Evolutionary conservation across 2,329 filamentous ascomycete genomes (phyloP), one percentile per base, ranked within the genome.

Genomic region (Colletotrichum simmondsii): DNA sequence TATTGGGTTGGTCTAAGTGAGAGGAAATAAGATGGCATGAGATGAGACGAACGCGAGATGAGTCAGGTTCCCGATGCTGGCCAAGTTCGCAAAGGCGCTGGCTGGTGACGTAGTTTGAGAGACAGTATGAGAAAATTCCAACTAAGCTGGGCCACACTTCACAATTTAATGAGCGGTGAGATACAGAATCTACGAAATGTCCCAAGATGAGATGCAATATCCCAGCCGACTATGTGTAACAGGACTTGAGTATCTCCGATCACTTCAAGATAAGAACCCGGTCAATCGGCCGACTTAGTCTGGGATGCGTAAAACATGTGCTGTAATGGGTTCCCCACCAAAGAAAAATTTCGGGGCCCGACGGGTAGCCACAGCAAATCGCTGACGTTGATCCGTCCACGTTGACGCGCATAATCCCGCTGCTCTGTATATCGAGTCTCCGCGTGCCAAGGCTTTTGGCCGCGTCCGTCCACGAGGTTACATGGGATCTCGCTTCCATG

Each of bases 21-120:
- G 12, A 24, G 11, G 4, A 3, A 56, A 5, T 68, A 49, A 58
- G 56, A 35, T 32, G 56, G 35, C 28, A 58, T 30, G 63, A 65
- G 66, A 72, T 65, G 66, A 72, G 71, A 73, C 26, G 71, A 73
- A 71, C 71, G 24, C 19, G 71, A 73, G 70, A 60, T 65, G 54
- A 70, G 54, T 70, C 56, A 65, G 28, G 52, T 37, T 24, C 24
- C 42, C 19, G 8, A 54, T 60, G 70, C 63, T 57, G 59, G 35
- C 65, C 22, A 26, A 19, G 19, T 42, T 42, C 53, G 42, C 30
- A 65, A 22, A 14, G 22, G 22, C n/a, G 62, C 53, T 67, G 61
- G 78, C 54, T 67, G 62, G 78, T 58, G 61, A 63, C 61, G 61
- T 63, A 28, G 22, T 53, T 28, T 12, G 71, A 19, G 32, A 37